Evolutionary conservation across 257 asterid genomes (phyloP), one percentile per base, ranked within the genome.

Genomic region (Nicotiana otophora): DNA sequence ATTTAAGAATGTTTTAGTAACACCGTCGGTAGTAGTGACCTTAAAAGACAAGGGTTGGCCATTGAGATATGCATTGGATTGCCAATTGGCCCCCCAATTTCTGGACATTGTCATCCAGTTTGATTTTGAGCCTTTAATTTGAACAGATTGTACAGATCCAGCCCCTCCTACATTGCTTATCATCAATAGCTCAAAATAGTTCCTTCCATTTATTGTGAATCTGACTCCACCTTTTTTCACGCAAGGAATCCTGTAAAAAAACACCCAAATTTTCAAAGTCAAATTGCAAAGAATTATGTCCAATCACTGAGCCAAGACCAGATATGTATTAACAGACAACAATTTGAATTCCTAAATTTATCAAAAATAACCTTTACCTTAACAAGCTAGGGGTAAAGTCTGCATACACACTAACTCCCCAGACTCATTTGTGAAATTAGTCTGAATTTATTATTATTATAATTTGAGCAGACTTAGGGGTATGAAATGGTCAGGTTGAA

Each of bases 1-100:
- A 66, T 93, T 78, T 1, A 31, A 17, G 90, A 94, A 94, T 10
- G 87, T 88, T 72, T 86, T 92, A 58, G 96, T 89, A 4, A 85
- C 84, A 58, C 98, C 99, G 84, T 96, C 99, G 1, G 87, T 83
- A 0, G 97, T 88, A 0, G 98, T 96, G 82, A 96, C 90, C 87
- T 76, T 87, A 82, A 96, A 94, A 16, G 99, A 96, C 15, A 96
- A 23, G 0, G 98, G 31, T 78, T 96, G 99, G 26, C 98, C 94
- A 23, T 90, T 89, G 4, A 96, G 96, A 70, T 54, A 92, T 9
- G 88, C 48, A 85, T 90, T 91, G 8, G 98, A 92, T 69, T 96
- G 99, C 99, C 99, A 96, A 86, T 94, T 96, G 3, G 91, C 95
- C 14, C 99, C 99, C 99, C 99, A 96, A 81, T 96, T 96, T 66